Evolutionary conservation across 2,329 filamentous ascomycete species (phyloP), one percentile per base, ranked within the genome.

Genomic region (Colletotrichum navitas): DNA sequence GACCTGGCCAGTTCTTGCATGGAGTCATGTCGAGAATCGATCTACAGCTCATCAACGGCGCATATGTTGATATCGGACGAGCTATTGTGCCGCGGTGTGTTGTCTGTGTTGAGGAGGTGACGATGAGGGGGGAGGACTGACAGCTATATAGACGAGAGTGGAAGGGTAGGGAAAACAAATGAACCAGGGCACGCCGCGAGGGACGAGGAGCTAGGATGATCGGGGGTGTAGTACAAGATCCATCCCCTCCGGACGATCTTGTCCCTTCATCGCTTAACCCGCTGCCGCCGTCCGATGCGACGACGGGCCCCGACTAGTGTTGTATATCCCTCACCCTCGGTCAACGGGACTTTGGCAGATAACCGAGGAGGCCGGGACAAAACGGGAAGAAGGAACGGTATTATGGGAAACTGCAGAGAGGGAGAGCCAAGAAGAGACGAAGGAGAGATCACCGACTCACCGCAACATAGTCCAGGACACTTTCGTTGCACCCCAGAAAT

Each of bases 171-270:
- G 3, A 14, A 29, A n/a, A 24, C 34, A 18, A 29, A 36, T 6
- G 24, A 49, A 41, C 18, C 41, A 12, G 34, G n/a, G 26, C 26
- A 47, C 7, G 36, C 16, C 5, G 18, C 14, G 63, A 41, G 18
- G 21, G 29, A 62, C 41, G 54, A 54, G 24, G 58, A 62, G n/a
- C 24, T 21, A 16, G 32, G 11, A 55, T 61, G 54, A 29, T n/a
- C 51, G 69, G 68, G 69, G 68, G 69, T 68, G 69, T 64, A 60
- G 69, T 60, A 69, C 65, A 63, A 69, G 69, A 69, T 64, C 66
- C 69, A 54, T 56, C 65, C 60, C 45, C 26, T 60, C 66, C 65
- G 69, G 69, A 68, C 65, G 69, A 72, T 72, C 69, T 72, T 69
- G 60, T 60, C 65, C 60, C 69, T 45, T 69, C 66, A 60, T 69